These are phyloP conservation scores for Dillenia turbinata DNA, from an alignment of 164 flowering plant genomes.

Conservation along the genomic window DNA sequence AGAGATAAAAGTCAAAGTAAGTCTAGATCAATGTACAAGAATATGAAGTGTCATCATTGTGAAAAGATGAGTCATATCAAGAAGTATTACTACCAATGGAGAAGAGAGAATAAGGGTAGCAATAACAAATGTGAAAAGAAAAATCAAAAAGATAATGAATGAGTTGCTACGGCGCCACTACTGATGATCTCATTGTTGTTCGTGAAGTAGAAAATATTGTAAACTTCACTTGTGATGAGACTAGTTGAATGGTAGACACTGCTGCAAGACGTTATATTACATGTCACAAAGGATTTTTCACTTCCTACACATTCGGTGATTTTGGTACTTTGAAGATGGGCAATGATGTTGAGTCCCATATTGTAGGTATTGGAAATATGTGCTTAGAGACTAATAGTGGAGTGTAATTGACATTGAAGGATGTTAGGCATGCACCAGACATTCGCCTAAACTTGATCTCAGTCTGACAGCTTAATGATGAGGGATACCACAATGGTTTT, in stretches of 20 bases:
- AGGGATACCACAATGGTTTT: no score
- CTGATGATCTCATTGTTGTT: neutral
- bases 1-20: neutral
- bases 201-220: neutral
- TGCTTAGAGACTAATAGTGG: constrained; percentile 8
- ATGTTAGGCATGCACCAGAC: constrained; percentile 24
- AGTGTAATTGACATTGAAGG: constrained; percentile 1
- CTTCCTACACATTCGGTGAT: constrained; percentile 12
- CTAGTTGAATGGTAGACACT: constrained; percentile 5
- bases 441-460: constrained; percentile 22
- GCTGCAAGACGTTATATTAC: constrained; percentile 9
- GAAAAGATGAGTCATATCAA: neutral
- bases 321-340: constrained; percentile 18
- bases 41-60: neutral
- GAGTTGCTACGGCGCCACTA: neutral
- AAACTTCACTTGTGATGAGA: neutral
- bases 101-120: neutral
- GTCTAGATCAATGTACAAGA: neutral
- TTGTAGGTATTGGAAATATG: constrained; percentile 18
- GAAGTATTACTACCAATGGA: constrained; percentile 1
- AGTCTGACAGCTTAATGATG: no score
- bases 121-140: neutral
- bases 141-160: neutral
- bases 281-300: neutral
- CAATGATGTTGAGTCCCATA: constrained; percentile 4